Conservation (phyloP, 108 stramenopile species). For the Cyclotella atomus region DNA sequence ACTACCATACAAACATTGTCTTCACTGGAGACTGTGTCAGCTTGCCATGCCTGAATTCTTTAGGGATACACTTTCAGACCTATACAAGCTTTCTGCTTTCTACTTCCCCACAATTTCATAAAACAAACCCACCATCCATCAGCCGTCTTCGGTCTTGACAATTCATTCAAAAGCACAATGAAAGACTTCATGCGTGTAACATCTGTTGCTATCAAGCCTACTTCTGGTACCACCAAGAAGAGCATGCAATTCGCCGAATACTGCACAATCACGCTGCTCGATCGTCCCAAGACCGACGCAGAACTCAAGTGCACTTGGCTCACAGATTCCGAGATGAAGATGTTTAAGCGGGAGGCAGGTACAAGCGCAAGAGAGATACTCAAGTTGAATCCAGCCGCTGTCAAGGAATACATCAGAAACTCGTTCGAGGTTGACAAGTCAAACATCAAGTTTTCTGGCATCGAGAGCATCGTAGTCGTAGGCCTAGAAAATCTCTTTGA, state of each 20-base stretch:
- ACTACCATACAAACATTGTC: too few species aligned
- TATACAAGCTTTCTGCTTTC: too few species aligned
- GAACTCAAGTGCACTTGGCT: not conserved
- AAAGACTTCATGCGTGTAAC: too few species aligned
- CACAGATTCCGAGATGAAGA: not conserved
- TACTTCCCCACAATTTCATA: too few species aligned
- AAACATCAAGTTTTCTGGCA: not conserved
- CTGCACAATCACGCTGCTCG: not conserved
- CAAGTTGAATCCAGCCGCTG: not conserved
- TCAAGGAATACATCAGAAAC: not conserved
- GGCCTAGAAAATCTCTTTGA: not conserved
- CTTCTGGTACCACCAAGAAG: too few species aligned
- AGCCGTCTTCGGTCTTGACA: too few species aligned
- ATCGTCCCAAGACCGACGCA: not conserved
- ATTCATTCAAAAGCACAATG: too few species aligned
- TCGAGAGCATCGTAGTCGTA: not conserved
- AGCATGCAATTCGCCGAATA: not conserved
- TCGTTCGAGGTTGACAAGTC: not conserved
- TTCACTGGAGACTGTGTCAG: too few species aligned
- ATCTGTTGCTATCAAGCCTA: too few species aligned
- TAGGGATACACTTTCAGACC: too few species aligned
- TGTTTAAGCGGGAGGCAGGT: not conserved
- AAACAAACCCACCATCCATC: too few species aligned
- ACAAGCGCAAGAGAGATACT: not conserved
- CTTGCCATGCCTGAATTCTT: too few species aligned